These are phyloP conservation scores for Penicillium brasilianum DNA, from an alignment of 2,329 filamentous ascomycete species.

Conservation along the genomic window DNA sequence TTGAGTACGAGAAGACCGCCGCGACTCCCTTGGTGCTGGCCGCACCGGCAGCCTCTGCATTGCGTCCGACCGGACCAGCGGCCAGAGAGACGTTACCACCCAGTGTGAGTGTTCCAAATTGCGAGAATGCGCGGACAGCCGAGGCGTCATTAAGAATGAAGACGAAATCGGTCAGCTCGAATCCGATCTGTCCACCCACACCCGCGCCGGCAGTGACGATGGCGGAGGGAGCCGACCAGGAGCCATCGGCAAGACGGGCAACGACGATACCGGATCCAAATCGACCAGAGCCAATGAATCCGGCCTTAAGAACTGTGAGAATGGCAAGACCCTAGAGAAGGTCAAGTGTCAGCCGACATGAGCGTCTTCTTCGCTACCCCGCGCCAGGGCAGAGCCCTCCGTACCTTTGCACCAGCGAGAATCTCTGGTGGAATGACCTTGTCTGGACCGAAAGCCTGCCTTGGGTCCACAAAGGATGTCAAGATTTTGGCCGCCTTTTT, in stretches of 20 bases:
- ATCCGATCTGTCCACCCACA: slow-evolving; percentile 58
- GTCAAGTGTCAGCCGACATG: slow-evolving; percentile 14
- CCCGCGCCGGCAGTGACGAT: slow-evolving; percentile 56
- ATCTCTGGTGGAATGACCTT: slow-evolving; percentile 94
- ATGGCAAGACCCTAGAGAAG: slow-evolving; percentile 53
- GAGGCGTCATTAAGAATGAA: slow-evolving; percentile 94
- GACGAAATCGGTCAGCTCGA: slow-evolving; percentile 72
- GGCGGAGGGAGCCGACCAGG: slow-evolving; percentile 57
- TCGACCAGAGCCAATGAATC: slow-evolving; percentile 56
- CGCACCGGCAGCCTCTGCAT: slow-evolving; percentile 93
- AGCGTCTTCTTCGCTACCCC: slow-evolving; percentile 10
- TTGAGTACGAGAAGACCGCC: slow-evolving; percentile 95
- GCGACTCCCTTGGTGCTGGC: slow-evolving; percentile 88
- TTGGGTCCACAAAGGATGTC: slow-evolving; percentile 89
- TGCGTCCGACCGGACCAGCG: slow-evolving; percentile 89
- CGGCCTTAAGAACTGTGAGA: slow-evolving; percentile 56
- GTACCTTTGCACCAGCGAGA: slow-evolving; percentile 87
- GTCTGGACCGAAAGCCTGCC: slow-evolving; percentile 91
- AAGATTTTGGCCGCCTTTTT: slow-evolving; percentile 97
- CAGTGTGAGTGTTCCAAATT: slow-evolving; percentile 86
- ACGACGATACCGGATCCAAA: slow-evolving; percentile 57
- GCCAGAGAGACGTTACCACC: slow-evolving; percentile 97
- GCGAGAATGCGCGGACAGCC: slow-evolving; percentile 92
- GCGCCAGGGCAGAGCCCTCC: slow-evolving; percentile 8
- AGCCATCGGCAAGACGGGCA: slow-evolving; percentile 54